A percentile compares a stretch with the other conserved stretches of the same genome.
Evolutionary conservation across 2,329 filamentous ascomycete genomes (phyloP).

Genomic region (Hymenoscyphus linearis): DNA sequence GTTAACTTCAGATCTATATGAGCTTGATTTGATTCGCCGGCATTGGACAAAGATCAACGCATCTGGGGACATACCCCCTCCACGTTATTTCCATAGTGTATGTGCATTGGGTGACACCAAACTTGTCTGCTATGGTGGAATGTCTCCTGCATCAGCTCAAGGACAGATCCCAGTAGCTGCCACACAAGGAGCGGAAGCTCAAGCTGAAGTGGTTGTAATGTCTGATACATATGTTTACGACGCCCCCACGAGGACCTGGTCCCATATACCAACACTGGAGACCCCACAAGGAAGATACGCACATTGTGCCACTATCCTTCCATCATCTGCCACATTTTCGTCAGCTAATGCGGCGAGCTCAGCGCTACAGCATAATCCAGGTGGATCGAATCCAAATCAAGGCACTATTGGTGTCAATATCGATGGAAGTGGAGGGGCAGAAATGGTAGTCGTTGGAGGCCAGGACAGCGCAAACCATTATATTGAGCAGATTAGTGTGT

Average conservation of each 20-base stretch:
- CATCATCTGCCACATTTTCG: conserved; percentile 80
- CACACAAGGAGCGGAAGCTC: conserved; percentile 50
- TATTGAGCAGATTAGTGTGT: conserved; percentile 97
- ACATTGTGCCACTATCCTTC: conserved; percentile 88
- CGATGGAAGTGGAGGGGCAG: conserved; percentile 85
- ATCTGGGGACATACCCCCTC: conserved; percentile 77
- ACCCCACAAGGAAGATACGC: conserved; percentile 91
- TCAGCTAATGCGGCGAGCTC: conserved; percentile 79
- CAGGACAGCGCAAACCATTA: conserved; percentile 98
- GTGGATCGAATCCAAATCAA: conserved; percentile 76
- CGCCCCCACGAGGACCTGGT: conserved; percentile 77
- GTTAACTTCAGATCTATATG: conserved; percentile 87
- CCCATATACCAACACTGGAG: conserved; percentile 72
- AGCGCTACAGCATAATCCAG: conserved; percentile 83
- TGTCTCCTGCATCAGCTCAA: conserved; percentile 67
- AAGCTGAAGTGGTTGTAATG: conserved; percentile 92
- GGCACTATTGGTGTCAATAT: conserved; percentile 83
- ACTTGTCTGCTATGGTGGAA: conserved; percentile 95
- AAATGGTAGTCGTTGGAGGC: conserved; percentile 95
- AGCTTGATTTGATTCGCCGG: conserved; percentile 81
- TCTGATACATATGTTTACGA: conserved; percentile 97
- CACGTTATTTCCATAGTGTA: conserved; percentile 95
- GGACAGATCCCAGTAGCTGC: conserved; percentile 41
- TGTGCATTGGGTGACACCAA: conserved; percentile 92
- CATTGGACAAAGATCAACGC: conserved; percentile 92